Evolutionary conservation across 805 yeast genomes (phyloP), one percentile per base, ranked within the genome.

Genomic region (Dipodascus albidus): DNA sequence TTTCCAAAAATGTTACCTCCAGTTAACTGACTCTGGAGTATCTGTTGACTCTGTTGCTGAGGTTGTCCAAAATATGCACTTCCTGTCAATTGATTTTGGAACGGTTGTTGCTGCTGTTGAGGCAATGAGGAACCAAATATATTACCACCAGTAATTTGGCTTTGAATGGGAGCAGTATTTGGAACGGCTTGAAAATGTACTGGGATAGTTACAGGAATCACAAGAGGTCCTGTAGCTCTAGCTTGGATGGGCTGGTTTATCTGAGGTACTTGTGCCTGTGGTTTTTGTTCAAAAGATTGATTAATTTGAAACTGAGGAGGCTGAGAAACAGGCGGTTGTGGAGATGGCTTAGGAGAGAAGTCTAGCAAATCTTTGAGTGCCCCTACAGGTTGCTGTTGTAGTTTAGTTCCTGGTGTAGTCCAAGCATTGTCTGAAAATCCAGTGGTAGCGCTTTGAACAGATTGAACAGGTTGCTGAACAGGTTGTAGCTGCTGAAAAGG

Each of bases 401-500:
- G 44, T 20, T 56, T 6, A 50, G 57, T 11, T 53, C 53, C 22
- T 53, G 62, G 48, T 47, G 57, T 31, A 51, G 23, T 24, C 22
- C 50, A 15, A 20, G 52, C 19, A 53, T 49, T 38, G 50, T 56
- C 24, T 20, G 21, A n/a, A 51, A 33, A 22, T 48, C 50, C 51
- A 42, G 54, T 52, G 4, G 64, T 55, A 20, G 61, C 56, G 24
- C 62, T 54, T 44, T 58, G 41, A 17, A 47, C 44, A 11, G 54
- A 54, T 15, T 59, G 52, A 24, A 58, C 58, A 20, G 53, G 24
- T 57, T 57, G 6, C 44, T 59, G 86, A 49, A 83, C 82, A 1
- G 95, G 86, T 96, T 96, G 87, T 1, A 95, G 93, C 62, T 86
- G 95, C 62, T 88, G 96, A 56, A 79, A 83, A 50, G 54, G 63